Base-by-base conservation (phyloP, 192 early-diverging fungal genomes). In the Spinellus fusiger region DNA sequence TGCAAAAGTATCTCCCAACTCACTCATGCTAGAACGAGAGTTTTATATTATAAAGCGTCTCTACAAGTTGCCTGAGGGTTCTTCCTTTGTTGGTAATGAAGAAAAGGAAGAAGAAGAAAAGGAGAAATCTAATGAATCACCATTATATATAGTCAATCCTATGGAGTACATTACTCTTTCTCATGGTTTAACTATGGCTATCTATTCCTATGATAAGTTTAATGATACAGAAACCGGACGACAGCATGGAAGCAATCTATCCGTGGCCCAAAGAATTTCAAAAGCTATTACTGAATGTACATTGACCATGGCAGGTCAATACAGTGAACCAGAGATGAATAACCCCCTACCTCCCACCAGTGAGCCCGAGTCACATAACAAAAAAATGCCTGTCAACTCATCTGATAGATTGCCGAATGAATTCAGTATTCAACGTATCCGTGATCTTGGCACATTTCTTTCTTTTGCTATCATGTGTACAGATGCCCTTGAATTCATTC, bases 401-500 rank as follows among this genome's bases (percentile, higher is more conserved):
- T 31, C 1, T 5, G 33, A 20, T 49, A 32, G 9, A 15, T 49
- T 5, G 49, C 26, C 2, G 44, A 31, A 3, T 52, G 49, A 10
- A 51, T 3, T 0, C 0, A 34, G 4, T 29, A 53, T 8, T 53
- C 66, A 25, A 34, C 44, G 0, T 68, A 56, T n/a, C n/a, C n/a
- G n/a, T 22, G 69, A 70, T 46, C 47, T 70, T 8, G 31, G 60
- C 23, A 70, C 69, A 0, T 70, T 70, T 61, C 33, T 70, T 1
- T 51, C 59, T 6, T 64, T 70, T 49, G 69, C 69, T 22, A 70
- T 64, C 16, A 64, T 59, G 23, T 64, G 61, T 31, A 65, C 62
- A 6, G 61, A 70, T 34, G 64, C 62, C 37, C 18, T 70, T 0
- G 69, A 70, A 54, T 70, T 70, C 18, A 59, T 70, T 26, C 69